Evolutionary conservation across 2,329 filamentous ascomycete species (phyloP), one percentile per base, ranked within the genome.

Genomic region (Colletotrichum tofieldiae): DNA sequence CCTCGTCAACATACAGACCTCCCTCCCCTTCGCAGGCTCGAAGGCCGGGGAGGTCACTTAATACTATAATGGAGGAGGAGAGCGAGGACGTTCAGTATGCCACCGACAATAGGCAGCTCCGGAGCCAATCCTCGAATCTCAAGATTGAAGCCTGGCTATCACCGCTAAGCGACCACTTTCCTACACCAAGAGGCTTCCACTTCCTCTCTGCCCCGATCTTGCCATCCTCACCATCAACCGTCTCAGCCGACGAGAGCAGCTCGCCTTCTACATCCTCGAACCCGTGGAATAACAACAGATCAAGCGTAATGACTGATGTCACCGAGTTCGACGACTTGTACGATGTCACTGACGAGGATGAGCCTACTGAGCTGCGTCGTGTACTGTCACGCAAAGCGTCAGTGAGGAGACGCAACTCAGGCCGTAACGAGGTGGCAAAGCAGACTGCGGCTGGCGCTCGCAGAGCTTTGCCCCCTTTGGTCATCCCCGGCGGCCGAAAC

Each of bases 241-340:
- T 83, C 47, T 87, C 89, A 8, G 84, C 84, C 71, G 88, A 89
- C 73, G 86, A 82, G 76, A 73, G 77, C n/a, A 85, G 82, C 63
- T 89, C 88, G 69, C 90, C 86, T 65, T 87, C 86, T 77, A 86
- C 84, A 12, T 88, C 86, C 51, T 90, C 89, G 29, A 87, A 89
- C 74, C 86, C 86, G 35, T 91, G 92, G 93, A 91, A 88, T 74
- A 87, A 81, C 73, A 87, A 81, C 74, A 86, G 90, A 76, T 85
- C 86, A 77, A 93, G 88, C 84, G 83, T 86, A 76, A 85, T 88
- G 80, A 92, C 92, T 75, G 89, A 90, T 76, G 87, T 88, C 74
- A 93, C 90, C 76, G 92, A 94, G 75, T 96, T 96, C 77, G 94
- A 97, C 81, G 94, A 97, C 77, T 85, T 98, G 60, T 98, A 98